These are phyloP conservation scores for Cercospora sp. DNA, from an alignment of 2,329 filamentous ascomycete species.

Conservation along the genomic window DNA sequence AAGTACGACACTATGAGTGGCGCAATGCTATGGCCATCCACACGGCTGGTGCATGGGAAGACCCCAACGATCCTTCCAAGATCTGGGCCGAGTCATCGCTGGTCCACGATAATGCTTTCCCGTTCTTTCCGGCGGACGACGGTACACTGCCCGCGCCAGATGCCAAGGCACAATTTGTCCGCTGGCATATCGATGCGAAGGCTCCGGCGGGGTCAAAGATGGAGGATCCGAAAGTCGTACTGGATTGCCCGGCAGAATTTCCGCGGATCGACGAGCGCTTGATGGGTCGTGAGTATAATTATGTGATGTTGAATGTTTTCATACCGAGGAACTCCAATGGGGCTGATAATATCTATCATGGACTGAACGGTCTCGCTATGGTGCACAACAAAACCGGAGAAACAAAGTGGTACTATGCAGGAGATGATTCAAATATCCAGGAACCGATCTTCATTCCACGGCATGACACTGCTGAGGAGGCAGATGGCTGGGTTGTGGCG, in stretches of 20 bases:
- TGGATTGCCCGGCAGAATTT: constrained; percentile 47
- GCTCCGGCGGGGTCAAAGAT: constrained; percentile 32
- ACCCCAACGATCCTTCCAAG: constrained; percentile 30
- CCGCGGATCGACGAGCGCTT: constrained; percentile 50
- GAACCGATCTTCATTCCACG: constrained; percentile 57
- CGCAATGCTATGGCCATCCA: constrained; percentile 44
- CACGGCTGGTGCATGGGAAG: constrained; percentile 47
- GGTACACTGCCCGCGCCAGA: constrained; percentile 35
- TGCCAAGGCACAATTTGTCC: constrained; percentile 46
- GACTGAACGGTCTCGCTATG: constrained; percentile 26
- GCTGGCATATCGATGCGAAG: constrained; percentile 45
- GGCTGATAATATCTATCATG: constrained; percentile 35
- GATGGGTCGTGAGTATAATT: constrained; percentile 42
- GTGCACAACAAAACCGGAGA: constrained; percentile 29
- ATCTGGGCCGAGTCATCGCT: constrained; percentile 43
- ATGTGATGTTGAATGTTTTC: constrained; percentile 46
- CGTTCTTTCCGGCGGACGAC: constrained; percentile 45
- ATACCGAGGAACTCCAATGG: constrained; percentile 38
- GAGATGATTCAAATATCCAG: constrained; percentile 50
- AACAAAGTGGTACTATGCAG: constrained; percentile 41
- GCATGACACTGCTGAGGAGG: constrained; percentile 45
- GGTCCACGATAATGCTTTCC: constrained; percentile 48
- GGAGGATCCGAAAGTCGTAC: constrained; percentile 35
- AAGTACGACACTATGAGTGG: constrained; percentile 25
- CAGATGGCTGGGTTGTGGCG: constrained; percentile 54